Evolutionary conservation across 2,329 filamentous ascomycete species (phyloP), one percentile per base, ranked within the genome.

Genomic region (Immersiporthe knoxdaviesiana): DNA sequence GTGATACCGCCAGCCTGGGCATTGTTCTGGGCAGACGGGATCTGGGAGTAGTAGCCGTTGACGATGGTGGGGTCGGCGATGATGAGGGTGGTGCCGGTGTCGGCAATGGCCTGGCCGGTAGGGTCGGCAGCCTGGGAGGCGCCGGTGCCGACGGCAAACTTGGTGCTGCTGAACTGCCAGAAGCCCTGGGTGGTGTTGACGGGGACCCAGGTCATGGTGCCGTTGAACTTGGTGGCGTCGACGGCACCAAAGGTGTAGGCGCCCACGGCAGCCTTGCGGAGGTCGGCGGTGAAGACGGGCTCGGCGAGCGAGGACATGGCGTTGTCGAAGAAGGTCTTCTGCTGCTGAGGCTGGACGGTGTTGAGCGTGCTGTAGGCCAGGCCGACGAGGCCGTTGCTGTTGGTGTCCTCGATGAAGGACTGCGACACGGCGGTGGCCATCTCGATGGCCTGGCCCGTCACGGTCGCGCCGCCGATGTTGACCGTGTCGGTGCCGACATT

Each of bases 311-410:
- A 78, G n/a, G 78, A 72, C 78, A 87, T 85, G 73, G 91, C 81
- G 76, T 91, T 93, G 75, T 92, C 90, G 76, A 93, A 92, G 78
- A 92, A 93, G 14, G 91, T 93, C 79, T 89, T 90, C 73, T 91
- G 89, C 72, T 83, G 80, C 21, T 83, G 80, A 0, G 90, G 90
- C 75, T 84, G 76, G 70, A 92, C 85, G 1, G 87, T 90, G 77
- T 92, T 92, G 77, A 91, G 83, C 52, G 79, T 83, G 68, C 85
- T 86, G 76, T 91, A 92, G 11, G 86, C 90, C 35, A 92, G 84
- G 14, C 91, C 91, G 35, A 93, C 81, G 6, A 93, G 84, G n/a
- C 91, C 91, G 76, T 91, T 89, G 72, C 84, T 89, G 72, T 83
- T 80, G n/a, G 82, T 83, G 75, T 91, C 88, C 44, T 83, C 67